Conservation (phyloP, 805 yeast genomes). For the Wickerhamiella brachini region DNA sequence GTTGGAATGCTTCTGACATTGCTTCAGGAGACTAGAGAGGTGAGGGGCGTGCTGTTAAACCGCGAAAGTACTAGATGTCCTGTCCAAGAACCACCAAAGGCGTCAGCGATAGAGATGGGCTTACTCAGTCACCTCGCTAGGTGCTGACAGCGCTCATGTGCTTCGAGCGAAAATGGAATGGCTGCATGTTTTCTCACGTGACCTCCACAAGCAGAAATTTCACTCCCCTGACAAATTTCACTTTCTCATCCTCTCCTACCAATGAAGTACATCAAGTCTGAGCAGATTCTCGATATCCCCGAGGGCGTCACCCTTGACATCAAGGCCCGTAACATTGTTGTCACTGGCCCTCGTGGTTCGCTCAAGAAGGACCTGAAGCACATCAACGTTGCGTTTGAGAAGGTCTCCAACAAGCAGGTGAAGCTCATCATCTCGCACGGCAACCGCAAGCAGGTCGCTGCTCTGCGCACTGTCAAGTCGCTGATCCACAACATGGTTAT, state of each 20-base stretch:
- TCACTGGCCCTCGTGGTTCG: constrained; percentile 96
- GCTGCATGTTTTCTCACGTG: not conserved
- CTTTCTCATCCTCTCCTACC: not conserved
- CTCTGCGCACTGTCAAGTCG: constrained; percentile 96
- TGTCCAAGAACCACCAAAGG: no score
- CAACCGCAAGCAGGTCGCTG: constrained; percentile 99
- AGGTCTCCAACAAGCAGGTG: constrained; percentile 57
- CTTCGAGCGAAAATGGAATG: no score
- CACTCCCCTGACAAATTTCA: not conserved
- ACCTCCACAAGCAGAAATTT: not conserved
- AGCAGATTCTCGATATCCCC: constrained; percentile 73
- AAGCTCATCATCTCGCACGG: constrained; percentile 94
- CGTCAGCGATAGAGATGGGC: no score
- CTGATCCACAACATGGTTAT: constrained; percentile 85
- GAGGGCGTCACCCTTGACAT: constrained; percentile 85
- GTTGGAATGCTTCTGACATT: constrained; percentile 30
- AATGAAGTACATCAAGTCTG: constrained; percentile 80
- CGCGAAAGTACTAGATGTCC: no score
- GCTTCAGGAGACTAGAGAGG: no score
- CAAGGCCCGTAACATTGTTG: constrained; percentile 81
- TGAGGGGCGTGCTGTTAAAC: no score
- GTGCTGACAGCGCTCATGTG: no score
- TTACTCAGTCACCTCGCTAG: no score
- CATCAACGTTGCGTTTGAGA: constrained; percentile 82
- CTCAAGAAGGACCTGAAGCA: constrained; percentile 84